These are phyloP conservation scores for Ophiostoma montium DNA, from an alignment of 2,329 filamentous ascomycete species.

Conservation along the genomic window DNA sequence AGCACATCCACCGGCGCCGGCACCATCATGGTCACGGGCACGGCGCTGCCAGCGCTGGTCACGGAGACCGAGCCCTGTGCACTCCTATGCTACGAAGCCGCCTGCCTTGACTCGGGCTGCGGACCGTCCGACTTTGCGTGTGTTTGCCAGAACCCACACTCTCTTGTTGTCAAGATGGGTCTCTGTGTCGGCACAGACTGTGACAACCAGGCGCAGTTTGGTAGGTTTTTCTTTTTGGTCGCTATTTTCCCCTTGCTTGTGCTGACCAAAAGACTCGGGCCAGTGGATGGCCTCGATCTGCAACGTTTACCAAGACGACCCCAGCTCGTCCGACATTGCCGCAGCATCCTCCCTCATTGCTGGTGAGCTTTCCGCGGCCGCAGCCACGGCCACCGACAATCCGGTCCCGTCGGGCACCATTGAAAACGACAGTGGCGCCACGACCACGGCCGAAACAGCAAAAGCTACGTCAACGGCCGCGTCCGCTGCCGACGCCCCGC, in stretches of 20 bases:
- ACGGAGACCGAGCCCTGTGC: slow-evolving; percentile 11
- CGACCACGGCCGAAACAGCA: neutral
- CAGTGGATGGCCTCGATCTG: slow-evolving; percentile 12
- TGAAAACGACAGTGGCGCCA: neutral
- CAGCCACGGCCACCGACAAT: slow-evolving; percentile 12
- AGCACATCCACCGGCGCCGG: neutral
- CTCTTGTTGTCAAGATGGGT: slow-evolving; percentile 15
- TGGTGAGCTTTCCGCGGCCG: slow-evolving; percentile 8
- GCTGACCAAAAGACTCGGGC: slow-evolving; percentile 8
- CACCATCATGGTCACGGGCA: slow-evolving; percentile 10
- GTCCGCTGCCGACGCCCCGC: neutral
- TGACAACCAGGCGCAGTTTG: slow-evolving; percentile 7
- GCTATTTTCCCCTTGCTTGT: neutral
- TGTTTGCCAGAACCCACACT: slow-evolving; percentile 14
- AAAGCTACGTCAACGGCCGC: neutral
- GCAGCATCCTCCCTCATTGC: slow-evolving; percentile 8
- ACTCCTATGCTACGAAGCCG: slow-evolving; percentile 12
- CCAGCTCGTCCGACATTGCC: slow-evolving; percentile 5
- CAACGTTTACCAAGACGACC: slow-evolving; percentile 3
- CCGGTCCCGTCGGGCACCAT: slow-evolving; percentile 7
- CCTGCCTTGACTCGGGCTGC: slow-evolving; percentile 12
- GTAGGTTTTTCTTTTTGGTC: neutral
- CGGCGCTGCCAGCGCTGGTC: slow-evolving; percentile 9
- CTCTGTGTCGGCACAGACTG: slow-evolving; percentile 12
- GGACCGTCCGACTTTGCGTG: slow-evolving; percentile 10